These are phyloP conservation scores for Arctium lappa DNA, from an alignment of 129 eudicot genomes.

Conservation along the genomic window DNA sequence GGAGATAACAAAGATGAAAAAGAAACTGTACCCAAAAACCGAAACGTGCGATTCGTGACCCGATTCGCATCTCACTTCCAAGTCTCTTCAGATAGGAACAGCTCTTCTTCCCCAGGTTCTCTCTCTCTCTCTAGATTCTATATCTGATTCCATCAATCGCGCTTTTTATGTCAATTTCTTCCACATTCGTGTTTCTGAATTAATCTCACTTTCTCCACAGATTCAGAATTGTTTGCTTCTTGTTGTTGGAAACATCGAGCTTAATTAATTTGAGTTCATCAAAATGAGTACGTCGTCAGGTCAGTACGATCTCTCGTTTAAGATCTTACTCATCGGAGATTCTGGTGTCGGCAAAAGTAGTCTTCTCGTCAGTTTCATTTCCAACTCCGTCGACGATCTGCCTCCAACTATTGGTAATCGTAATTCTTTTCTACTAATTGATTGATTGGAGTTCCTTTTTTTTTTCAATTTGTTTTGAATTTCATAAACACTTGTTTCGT, in stretches of 20 bases:
- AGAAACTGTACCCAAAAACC: background rate
- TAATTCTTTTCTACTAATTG: background rate
- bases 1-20: background rate
- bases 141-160: background rate
- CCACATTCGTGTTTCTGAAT: background rate
- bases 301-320: constrained; percentile 85
- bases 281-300: constrained; percentile 59
- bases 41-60: constrained; percentile 18
- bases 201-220: constrained; percentile 2
- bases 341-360: constrained; percentile 97
- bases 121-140: constrained; percentile 18
- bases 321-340: constrained; percentile 93
- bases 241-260: background rate
- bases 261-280: background rate
- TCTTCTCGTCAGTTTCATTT: constrained; percentile 78
- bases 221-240: background rate
- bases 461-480: background rate
- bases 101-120: constrained; percentile 10
- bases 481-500: background rate
- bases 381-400: constrained; percentile 67
- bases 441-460: background rate
- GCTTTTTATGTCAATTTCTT: constrained; percentile 8
- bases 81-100: constrained; percentile 28
- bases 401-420: constrained; percentile 76
- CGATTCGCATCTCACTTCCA: constrained; percentile 29